phyloP scores from a whole-genome alignment of 805 yeast species.

The Wickerhamiella occidentalis region DNA sequence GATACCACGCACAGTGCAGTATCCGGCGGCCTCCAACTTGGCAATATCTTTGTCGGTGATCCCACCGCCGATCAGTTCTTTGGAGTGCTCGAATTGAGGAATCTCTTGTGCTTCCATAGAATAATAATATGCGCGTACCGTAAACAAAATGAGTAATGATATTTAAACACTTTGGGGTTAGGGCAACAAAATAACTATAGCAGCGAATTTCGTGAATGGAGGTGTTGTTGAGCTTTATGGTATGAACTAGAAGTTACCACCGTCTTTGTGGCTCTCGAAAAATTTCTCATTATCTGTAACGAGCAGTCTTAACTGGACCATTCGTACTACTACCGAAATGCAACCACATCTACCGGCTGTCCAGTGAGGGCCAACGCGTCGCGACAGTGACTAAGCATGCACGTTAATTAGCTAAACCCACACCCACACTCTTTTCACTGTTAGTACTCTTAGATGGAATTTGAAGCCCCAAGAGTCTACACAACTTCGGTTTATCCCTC shows the following conservation, averaged over 20 bases:
- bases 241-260: too few species aligned
- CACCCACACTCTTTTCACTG: constrained; percentile 8
- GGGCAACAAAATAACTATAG: too few species aligned
- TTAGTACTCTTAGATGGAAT: constrained; percentile 27
- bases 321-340: too few species aligned
- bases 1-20: constrained; percentile 79
- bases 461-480: constrained; percentile 29
- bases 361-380: neutral
- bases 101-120: neutral
- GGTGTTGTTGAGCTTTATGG: too few species aligned
- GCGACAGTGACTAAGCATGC: constrained; percentile 5
- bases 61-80: constrained; percentile 55
- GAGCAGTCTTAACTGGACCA: too few species aligned
- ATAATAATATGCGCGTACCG: neutral
- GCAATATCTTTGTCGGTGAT: constrained; percentile 66
- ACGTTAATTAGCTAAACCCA: constrained; percentile 13
- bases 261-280: too few species aligned
- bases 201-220: too few species aligned
- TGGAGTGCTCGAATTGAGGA: constrained; percentile 11
- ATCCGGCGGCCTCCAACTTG: constrained; percentile 72
- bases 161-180: neutral
- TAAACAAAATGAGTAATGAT: neutral
- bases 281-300: too few species aligned
- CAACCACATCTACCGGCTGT: too few species aligned
- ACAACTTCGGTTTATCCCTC: constrained; percentile 79